Conservation (phyloP, 1,284 basidiomycete species). For the Marasmius sp. region DNA sequence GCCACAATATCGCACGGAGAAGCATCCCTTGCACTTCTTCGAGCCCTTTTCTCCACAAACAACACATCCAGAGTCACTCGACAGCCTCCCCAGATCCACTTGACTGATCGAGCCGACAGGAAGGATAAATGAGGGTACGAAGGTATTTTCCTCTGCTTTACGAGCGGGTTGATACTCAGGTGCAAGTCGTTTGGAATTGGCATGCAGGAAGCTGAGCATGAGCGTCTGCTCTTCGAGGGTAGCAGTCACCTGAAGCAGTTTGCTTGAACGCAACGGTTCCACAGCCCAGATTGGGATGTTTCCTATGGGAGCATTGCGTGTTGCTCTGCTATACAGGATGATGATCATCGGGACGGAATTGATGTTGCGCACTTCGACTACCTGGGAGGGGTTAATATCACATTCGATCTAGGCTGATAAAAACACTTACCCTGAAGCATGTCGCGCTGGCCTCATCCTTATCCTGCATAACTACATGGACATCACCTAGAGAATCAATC, state of each 20-base stretch:
- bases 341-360: not conserved
- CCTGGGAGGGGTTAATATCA: not conserved
- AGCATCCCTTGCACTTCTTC: not conserved
- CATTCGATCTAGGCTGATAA: not conserved
- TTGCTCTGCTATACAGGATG: not conserved
- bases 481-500: not conserved
- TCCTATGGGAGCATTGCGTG: not conserved
- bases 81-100: not conserved
- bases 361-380: not conserved
- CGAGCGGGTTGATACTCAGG: not conserved
- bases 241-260: not conserved
- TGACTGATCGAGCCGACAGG: not conserved
- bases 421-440: not conserved
- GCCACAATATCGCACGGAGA: not conserved
- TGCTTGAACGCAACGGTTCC: not conserved
- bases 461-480: not conserved
- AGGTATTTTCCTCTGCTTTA: not conserved
- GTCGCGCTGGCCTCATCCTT: not conserved
- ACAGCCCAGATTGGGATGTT: not conserved
- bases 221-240: not conserved
- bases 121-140: not conserved
- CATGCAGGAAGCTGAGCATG: not conserved
- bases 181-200: not conserved
- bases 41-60: not conserved
- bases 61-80: not conserved